Percentiles rank a stretch among this genome's conserved stretches.
Conservation (phyloP, 2,329 filamentous ascomycete genomes). For the Xylaria sp. region DNA sequence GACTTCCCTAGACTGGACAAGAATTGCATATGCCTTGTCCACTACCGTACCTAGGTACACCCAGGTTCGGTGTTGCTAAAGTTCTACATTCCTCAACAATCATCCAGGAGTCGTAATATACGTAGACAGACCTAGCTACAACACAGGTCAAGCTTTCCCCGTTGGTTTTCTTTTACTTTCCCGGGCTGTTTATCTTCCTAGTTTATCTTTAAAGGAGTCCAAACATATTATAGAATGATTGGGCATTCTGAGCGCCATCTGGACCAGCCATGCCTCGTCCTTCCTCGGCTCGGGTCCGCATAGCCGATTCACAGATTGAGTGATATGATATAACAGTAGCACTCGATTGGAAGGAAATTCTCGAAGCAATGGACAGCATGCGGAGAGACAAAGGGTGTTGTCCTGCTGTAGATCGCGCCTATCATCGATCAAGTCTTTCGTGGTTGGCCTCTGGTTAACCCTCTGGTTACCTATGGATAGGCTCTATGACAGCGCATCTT, state of each 20-base stretch:
- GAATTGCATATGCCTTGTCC: no score
- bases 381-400: constrained; percentile 4
- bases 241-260: neutral
- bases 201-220: neutral
- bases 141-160: neutral
- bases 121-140: neutral
- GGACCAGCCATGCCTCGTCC: neutral
- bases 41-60: no score
- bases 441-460: neutral
- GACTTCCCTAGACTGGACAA: no score
- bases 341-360: constrained; percentile 7
- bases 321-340: constrained; percentile 2
- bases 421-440: constrained; percentile 7
- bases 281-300: neutral
- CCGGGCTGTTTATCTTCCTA: no score
- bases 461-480: neutral
- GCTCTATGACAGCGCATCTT: constrained; percentile 23
- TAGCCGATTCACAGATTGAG: neutral
- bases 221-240: neutral
- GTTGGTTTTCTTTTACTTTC: neutral
- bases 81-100: neutral
- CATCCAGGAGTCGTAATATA: neutral
- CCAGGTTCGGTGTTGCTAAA: no score
- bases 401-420: constrained; percentile 17
- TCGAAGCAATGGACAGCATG: neutral